Conservation (phyloP, 495 filamentous ascomycete genomes). For the Trichoderma asperelloides region DNA sequence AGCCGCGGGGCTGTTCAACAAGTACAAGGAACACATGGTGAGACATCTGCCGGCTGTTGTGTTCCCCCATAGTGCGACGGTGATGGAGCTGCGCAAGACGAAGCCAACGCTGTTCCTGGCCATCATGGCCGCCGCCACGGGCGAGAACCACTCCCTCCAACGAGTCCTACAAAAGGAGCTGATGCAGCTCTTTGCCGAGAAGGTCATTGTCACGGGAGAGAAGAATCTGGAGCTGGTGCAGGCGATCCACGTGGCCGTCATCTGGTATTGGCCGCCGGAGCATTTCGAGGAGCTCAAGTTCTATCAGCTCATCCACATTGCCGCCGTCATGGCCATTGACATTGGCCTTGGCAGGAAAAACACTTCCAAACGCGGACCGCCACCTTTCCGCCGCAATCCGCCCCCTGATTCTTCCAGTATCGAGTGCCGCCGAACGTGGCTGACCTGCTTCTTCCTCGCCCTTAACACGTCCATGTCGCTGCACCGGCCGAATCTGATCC, state of each 20-base stretch:
- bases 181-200: conserved; percentile 64
- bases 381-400: conserved; percentile 38
- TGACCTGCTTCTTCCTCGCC: conserved; percentile 72
- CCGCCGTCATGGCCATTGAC: conserved; percentile 79
- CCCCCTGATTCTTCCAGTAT: conserved; percentile 53
- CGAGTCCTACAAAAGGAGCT: conserved; percentile 55
- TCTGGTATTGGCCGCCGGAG: conserved; percentile 81
- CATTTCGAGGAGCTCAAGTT: conserved; percentile 83
- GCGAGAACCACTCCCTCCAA: conserved; percentile 51
- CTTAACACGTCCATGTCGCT: conserved; percentile 67
- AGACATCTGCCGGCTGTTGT: conserved; percentile 71
- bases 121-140: conserved; percentile 61
- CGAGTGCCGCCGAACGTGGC: conserved; percentile 70
- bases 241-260: conserved; percentile 57
- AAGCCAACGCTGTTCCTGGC: conserved; percentile 78
- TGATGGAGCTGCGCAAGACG: conserved; percentile 54
- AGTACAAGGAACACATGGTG: conserved; percentile 60
- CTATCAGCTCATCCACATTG: conserved; percentile 78
- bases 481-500: conserved; percentile 70
- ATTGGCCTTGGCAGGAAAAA: conserved; percentile 62
- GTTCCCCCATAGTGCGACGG: conserved; percentile 57
- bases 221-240: conserved; percentile 86
- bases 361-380: conserved; percentile 33
- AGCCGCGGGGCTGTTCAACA: conserved; percentile 56
- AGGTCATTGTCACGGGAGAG: conserved; percentile 63